phyloP scores from a whole-genome alignment of 2,329 filamentous ascomycete species.

The Claviceps arundinis region DNA sequence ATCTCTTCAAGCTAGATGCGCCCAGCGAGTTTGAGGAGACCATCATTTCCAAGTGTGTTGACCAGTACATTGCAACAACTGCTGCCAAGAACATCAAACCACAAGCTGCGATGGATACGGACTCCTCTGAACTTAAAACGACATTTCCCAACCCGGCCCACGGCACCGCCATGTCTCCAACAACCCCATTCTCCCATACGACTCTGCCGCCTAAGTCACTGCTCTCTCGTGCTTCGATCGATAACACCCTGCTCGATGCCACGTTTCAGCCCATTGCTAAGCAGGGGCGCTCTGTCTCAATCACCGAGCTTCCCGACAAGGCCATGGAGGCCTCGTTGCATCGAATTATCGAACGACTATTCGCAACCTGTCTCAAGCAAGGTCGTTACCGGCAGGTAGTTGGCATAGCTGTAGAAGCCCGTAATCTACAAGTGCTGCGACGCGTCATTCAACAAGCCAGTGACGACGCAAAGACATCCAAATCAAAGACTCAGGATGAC shows the following conservation, averaged over 20 bases:
- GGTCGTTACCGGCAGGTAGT: conserved; percentile 91
- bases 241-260: conserved; percentile 48
- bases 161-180: conserved; percentile 67
- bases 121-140: conserved; percentile 60
- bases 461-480: conserved; percentile 64
- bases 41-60: conserved; percentile 95
- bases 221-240: conserved; percentile 66
- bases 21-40: conserved; percentile 97
- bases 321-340: conserved; percentile 71
- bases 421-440: conserved; percentile 77
- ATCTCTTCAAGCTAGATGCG: conserved; percentile 84
- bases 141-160: conserved; percentile 62
- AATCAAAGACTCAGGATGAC: conserved; percentile 38
- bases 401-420: conserved; percentile 89
- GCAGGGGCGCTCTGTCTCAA: conserved; percentile 40
- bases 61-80: conserved; percentile 82
- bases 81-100: conserved; percentile 36
- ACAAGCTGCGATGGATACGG: conserved; percentile 27
- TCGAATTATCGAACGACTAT: conserved; percentile 73
- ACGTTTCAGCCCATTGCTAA: conserved; percentile 40
- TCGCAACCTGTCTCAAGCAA: conserved; percentile 76
- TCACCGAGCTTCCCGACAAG: conserved; percentile 54
- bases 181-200: conserved; percentile 89
- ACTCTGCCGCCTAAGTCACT: conserved; percentile 88
- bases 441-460: conserved; percentile 81